Evolutionary conservation across 2,329 filamentous ascomycete species (phyloP).

Genomic region (Hyphodiscus sp.): DNA sequence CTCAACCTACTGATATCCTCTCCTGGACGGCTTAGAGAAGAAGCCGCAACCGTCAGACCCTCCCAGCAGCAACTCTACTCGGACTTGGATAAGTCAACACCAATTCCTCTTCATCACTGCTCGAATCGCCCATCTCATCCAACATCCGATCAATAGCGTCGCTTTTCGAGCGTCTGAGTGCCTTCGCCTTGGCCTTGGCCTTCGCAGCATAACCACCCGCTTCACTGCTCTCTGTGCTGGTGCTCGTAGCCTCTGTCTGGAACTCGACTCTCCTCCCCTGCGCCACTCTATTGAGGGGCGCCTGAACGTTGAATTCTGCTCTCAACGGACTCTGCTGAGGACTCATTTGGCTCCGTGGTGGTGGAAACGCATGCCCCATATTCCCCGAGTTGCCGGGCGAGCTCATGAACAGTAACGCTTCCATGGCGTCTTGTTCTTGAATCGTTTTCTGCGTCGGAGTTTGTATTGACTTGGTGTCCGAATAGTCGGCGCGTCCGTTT

Average conservation of each 20-base stretch:
- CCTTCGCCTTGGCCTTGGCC: conserved; percentile 12
- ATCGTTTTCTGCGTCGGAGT: conserved; percentile 60
- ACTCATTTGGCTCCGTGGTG: conserved; percentile 27
- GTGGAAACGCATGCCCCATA: conserved; percentile 48
- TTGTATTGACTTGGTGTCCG: conserved; percentile 31
- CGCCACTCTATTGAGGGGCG: conserved; percentile 3
- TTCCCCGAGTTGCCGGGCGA: conserved; percentile 67
- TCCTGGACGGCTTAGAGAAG: not conserved
- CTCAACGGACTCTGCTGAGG: conserved; percentile 29
- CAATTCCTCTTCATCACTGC: conserved; percentile 30
- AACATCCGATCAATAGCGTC: conserved; percentile 28
- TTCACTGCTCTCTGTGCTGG: conserved; percentile 18
- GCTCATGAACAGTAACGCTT: conserved; percentile 75
- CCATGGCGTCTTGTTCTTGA: conserved; percentile 75
- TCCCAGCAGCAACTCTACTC: conserved; percentile 15
- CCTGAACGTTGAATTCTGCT: conserved; percentile 23
- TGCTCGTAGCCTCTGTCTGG: conserved; percentile 8
- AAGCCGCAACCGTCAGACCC: not conserved
- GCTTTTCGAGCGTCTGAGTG: conserved; percentile 1
- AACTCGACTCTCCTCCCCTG: conserved; percentile 24
- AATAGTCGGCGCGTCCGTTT: conserved; percentile 10
- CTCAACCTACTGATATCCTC: not conserved
- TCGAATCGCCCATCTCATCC: conserved; percentile 29
- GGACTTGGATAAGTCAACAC: conserved; percentile 23
- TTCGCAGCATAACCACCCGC: conserved; percentile 16